Evolutionary conservation across 2,329 filamentous ascomycete species (phyloP), one percentile per base, ranked within the genome.

Genomic region (Penicillium brasilianum): DNA sequence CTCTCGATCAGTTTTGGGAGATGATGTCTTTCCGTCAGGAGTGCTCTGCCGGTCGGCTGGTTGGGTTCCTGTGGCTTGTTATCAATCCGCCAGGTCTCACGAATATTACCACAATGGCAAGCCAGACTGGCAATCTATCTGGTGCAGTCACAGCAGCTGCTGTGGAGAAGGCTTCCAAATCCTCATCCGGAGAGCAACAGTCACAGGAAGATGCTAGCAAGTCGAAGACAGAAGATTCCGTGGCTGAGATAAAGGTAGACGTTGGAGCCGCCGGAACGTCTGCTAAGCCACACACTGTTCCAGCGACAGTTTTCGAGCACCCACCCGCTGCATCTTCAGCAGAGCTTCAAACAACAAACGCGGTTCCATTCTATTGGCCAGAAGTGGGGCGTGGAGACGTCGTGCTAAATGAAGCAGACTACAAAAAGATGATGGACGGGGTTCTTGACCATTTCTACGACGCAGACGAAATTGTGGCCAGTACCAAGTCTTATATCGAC

Each of bases 11-110:
- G 68, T 99, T 99, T 72, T 99, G 95, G 95, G 95, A 99, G 64
- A 90, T 96, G 85, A 98, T 99, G 94, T 90, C 93, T 0, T 98
- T 91, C 73, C 85, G 95, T 59, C 95, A 98, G 74, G 95, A 99
- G 73, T 99, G 95, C 72, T 97, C 93, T 0, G 92, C 93, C 36
- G 96, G 95, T 0, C 85, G 93, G 18, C 84, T 97, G 72, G 96
- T 97, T 0, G 96, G 96, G 0, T 99, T 99, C 68, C 84, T 98
- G 28, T 99, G 96, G 94, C 80, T 97, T 28, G 89, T 97, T 0
- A 90, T 97, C 50, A 84, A 83, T 66, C 89, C 92, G 36, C 83
- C 87, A 0, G 76, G 79, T 6, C 61, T 77, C 36, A 65, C 75
- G 58, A 75, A 77, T 58, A 71, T 78, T 60, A 69, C 71, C 37